Base-by-base conservation (phyloP, 2,329 filamentous ascomycete species). In the Fusarium siculi region DNA sequence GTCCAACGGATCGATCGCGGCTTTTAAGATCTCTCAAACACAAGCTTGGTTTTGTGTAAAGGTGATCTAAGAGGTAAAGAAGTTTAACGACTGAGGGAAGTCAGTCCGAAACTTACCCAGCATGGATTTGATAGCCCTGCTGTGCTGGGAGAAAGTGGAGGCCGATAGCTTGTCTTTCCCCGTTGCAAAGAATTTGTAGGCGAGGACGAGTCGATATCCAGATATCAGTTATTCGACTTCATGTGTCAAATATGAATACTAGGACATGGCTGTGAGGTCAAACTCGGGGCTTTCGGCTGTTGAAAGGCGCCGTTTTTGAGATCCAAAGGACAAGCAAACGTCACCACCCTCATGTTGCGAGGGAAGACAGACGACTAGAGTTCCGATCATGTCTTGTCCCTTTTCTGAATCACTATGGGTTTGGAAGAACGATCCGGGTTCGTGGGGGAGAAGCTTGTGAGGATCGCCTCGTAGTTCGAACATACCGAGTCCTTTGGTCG, bases 341-440 rank as follows among this genome's bases (percentile, higher is more conserved):
- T 73, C 56, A 11, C 52, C 63, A 7, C 66, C 71, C 34, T 70
- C 30, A 30, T 74, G 66, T 42, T 62, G 42, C 7, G 66, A 70
- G 7, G 66, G 71, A 36, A 73, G 49, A 52, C 60, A 74, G 15
- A 73, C 28, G 8, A 58, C 32, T 23, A 66, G 46, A 7, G 63
- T 71, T 34, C 58, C 67, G 10, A 73, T 34, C 60, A 68, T 68
- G 19, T 43, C 53, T 15, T 23, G 30, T 37, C 63, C 60, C 25
- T 52, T 65, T 23, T 63, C 60, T 21, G 53, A 63, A 37, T 70
- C 56, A 11, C 62, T 66, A 55, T 68, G 55, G 23, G 50, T 39
- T 25, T 69, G 63, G 18, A 71, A 61, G 58, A 72, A 74, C 12
- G 72, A 66, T 11, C 70, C 72, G 18, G 47, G 64, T 11, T 72